A percentile compares a stretch with the other conserved stretches of the same genome.
Evolutionary conservation across 106 monocot species (phyloP).

Genomic region (Ottelia alismoides): DNA sequence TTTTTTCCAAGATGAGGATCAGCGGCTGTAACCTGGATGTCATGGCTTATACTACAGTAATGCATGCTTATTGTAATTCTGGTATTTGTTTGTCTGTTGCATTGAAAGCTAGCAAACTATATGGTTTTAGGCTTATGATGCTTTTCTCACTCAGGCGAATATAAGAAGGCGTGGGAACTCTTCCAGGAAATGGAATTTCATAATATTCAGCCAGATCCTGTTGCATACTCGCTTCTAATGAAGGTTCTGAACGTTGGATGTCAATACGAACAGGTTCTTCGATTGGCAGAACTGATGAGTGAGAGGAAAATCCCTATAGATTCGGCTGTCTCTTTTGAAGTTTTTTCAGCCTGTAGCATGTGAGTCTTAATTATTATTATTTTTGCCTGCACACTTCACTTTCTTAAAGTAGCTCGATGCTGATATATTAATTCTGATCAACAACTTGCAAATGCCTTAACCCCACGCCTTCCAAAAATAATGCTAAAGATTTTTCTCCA

Average conservation of each 20-base stretch:
- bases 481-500: too few relatives aligned
- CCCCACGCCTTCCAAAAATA: too few relatives aligned
- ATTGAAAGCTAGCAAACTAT: too few relatives aligned
- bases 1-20: slow-evolving; percentile 53
- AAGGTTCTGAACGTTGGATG: slow-evolving; percentile 53
- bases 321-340: slow-evolving; percentile 41
- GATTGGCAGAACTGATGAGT: slow-evolving; percentile 60
- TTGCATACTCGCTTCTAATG: slow-evolving; percentile 73
- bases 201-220: slow-evolving; percentile 52
- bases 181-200: slow-evolving; percentile 71
- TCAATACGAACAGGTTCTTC: slow-evolving; percentile 44
- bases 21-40: slow-evolving; percentile 58
- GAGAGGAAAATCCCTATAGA: slow-evolving; percentile 50
- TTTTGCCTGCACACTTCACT: too few relatives aligned
- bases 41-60: slow-evolving; percentile 55
- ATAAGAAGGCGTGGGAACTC: slow-evolving; percentile 59
- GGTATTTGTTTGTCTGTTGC: too few relatives aligned
- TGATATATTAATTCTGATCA: too few relatives aligned
- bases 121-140: neutral
- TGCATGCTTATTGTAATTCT: neutral
- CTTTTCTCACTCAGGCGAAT: slow-evolving; percentile 26
- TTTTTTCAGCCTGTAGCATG: slow-evolving; percentile 79
- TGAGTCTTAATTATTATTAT: too few relatives aligned
- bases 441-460: too few relatives aligned
- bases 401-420: too few relatives aligned